Evolutionary conservation across 768 basidiomycete genomes (phyloP).

Genomic region (Mycena leptocephala): DNA sequence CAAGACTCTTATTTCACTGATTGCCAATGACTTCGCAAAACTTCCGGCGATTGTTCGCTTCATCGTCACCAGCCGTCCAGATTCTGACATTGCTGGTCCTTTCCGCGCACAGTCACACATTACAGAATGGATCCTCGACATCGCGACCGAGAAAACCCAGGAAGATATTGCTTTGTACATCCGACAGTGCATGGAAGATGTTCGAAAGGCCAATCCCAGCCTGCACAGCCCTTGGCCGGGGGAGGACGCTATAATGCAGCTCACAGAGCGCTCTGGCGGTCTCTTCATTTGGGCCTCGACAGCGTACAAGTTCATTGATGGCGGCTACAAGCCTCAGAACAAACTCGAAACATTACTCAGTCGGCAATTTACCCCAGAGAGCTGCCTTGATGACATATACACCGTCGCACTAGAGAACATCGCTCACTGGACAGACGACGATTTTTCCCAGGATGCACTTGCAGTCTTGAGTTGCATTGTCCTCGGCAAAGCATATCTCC

Average conservation of each 20-base stretch:
- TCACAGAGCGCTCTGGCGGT: conserved; percentile 27
- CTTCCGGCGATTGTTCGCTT: conserved; percentile 36
- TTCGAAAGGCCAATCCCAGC: background rate
- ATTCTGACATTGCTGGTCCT: conserved; percentile 30
- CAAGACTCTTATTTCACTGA: conserved; percentile 22
- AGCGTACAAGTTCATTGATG: conserved; percentile 34
- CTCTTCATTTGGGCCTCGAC: conserved; percentile 44
- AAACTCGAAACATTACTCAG: background rate
- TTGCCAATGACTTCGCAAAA: conserved; percentile 20
- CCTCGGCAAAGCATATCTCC: background rate
- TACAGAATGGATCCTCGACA: background rate
- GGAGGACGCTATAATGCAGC: conserved; percentile 3
- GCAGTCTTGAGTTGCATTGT: background rate
- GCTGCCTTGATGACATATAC: background rate
- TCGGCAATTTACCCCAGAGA: background rate
- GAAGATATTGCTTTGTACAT: conserved; percentile 26
- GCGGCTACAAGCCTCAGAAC: background rate
- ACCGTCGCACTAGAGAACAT: background rate
- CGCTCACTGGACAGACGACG: background rate
- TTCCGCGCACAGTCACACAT: background rate
- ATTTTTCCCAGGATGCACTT: background rate
- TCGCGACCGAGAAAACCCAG: background rate
- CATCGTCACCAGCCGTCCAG: conserved; percentile 39
- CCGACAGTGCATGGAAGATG: background rate
- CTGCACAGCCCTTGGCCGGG: conserved; percentile 32